These are phyloP conservation scores for Tylopilus felleus DNA, from an alignment of 768 basidiomycete genomes.

Conservation along the genomic window DNA sequence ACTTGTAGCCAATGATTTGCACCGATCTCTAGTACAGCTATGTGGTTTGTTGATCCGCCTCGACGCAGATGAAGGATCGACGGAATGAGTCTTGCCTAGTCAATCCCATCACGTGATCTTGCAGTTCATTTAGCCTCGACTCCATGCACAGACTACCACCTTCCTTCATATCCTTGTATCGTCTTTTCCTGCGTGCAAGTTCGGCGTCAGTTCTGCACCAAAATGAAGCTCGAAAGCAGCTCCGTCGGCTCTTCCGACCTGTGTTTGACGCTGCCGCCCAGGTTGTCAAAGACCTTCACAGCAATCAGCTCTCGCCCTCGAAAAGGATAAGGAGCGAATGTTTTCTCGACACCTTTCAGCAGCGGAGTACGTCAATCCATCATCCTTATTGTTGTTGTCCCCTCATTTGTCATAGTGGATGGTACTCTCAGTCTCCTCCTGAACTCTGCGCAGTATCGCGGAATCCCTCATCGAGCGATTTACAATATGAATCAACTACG, in stretches of 20 bases:
- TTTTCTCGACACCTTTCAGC: slow-evolving; percentile 55
- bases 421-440: slow-evolving; percentile 59
- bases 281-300: slow-evolving; percentile 41
- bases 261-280: slow-evolving; percentile 49
- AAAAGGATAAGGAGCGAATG: slow-evolving; percentile 33
- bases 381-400: not conserved
- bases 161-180: slow-evolving; percentile 54
- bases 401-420: slow-evolving; percentile 52
- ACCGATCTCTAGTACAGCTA: not conserved
- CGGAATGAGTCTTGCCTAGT: not conserved
- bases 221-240: slow-evolving; percentile 36
- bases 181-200: slow-evolving; percentile 53
- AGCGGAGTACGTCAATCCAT: slow-evolving; percentile 41
- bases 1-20: not conserved
- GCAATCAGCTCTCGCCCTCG: slow-evolving; percentile 18
- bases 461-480: slow-evolving; percentile 56
- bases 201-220: slow-evolving; percentile 61
- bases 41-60: not conserved
- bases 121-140: not conserved
- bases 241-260: slow-evolving; percentile 52
- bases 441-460: slow-evolving; percentile 60
- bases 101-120: slow-evolving; percentile 12
- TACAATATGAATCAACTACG: slow-evolving; percentile 46
- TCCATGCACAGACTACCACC: slow-evolving; percentile 24
- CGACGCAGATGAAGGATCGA: slow-evolving; percentile 5